phyloP scores from a whole-genome alignment of 768 basidiomycete species.

The Porphyrellus cyaneotinctus region DNA sequence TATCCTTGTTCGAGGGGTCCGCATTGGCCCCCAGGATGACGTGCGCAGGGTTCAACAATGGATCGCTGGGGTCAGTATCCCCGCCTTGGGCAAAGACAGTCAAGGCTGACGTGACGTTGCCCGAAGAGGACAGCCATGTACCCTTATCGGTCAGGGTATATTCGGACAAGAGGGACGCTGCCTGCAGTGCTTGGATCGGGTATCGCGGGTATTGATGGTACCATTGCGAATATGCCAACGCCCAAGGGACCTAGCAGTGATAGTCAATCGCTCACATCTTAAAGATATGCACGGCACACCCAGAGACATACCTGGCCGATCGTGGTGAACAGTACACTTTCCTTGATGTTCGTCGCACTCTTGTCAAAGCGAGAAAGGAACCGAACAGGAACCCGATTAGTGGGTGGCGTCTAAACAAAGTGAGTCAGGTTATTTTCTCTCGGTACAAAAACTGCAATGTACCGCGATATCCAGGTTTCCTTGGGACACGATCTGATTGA shows the following conservation, averaged over 20 bases:
- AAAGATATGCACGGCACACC: not conserved
- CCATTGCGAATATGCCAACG: slow-evolving; percentile 47
- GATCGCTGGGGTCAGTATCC: slow-evolving; percentile 36
- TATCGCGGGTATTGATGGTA: slow-evolving; percentile 57
- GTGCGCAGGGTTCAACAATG: slow-evolving; percentile 47
- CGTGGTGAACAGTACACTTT: slow-evolving; percentile 43
- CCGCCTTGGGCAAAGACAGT: slow-evolving; percentile 40
- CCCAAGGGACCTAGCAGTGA: slow-evolving; percentile 49
- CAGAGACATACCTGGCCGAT: slow-evolving; percentile 44
- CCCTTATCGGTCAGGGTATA: slow-evolving; percentile 54
- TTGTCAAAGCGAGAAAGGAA: slow-evolving; percentile 58
- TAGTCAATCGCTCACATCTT: not conserved
- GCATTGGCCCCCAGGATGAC: slow-evolving; percentile 37
- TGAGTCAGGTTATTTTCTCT: not conserved
- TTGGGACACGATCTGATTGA: slow-evolving; percentile 42
- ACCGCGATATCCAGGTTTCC: slow-evolving; percentile 45
- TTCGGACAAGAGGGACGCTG: slow-evolving; percentile 44
- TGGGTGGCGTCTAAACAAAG: slow-evolving; percentile 24
- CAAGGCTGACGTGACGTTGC: slow-evolving; percentile 30
- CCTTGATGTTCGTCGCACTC: slow-evolving; percentile 57
- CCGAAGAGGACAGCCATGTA: slow-evolving; percentile 43
- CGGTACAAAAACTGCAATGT: slow-evolving; percentile 2
- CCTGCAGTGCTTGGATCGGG: slow-evolving; percentile 45
- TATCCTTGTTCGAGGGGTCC: slow-evolving; percentile 19
- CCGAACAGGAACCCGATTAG: slow-evolving; percentile 36